phyloP scores from a whole-genome alignment of 441 rosid species.

The Erodium chrysanthum region DNA sequence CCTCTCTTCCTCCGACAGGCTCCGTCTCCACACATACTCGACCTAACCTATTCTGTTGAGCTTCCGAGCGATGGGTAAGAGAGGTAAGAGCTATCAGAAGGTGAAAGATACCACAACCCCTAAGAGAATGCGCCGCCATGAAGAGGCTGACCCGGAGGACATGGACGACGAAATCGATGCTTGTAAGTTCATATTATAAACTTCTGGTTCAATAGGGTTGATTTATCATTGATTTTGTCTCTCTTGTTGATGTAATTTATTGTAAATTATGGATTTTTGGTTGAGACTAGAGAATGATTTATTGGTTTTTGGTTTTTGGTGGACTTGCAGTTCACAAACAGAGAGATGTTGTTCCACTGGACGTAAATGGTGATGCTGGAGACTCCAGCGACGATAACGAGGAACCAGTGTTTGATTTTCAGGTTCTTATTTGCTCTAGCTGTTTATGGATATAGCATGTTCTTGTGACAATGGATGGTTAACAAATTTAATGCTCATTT shows the following conservation, averaged over 20 bases:
- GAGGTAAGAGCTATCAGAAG: conserved; percentile 30
- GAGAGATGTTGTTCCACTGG: conserved; percentile 65
- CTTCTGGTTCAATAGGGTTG: neutral
- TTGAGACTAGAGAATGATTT: neutral
- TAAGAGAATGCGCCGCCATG: conserved; percentile 30
- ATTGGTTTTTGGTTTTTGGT: conserved; percentile 1
- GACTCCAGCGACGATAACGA: conserved; percentile 61
- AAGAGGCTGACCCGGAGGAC: conserved; percentile 28
- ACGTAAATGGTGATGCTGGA: conserved; percentile 42
- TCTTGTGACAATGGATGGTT: neutral
- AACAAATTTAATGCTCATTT: neutral
- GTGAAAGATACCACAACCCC: conserved; percentile 27
- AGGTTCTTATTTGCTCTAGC: conserved; percentile 31
- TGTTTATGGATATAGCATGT: neutral
- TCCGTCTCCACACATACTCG: neutral
- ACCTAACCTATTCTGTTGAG: neutral
- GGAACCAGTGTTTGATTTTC: conserved; percentile 53
- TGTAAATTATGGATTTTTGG: neutral
- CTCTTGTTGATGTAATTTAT: neutral
- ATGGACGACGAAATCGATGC: conserved; percentile 65
- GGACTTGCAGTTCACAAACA: conserved; percentile 61
- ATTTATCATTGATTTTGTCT: no score
- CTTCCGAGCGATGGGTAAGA: conserved; percentile 30
- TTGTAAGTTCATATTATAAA: conserved; percentile 28
- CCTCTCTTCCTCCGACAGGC: neutral